phyloP scores from a whole-genome alignment of 164 flowering plant species.

The Magnolia kwangsiensis region DNA sequence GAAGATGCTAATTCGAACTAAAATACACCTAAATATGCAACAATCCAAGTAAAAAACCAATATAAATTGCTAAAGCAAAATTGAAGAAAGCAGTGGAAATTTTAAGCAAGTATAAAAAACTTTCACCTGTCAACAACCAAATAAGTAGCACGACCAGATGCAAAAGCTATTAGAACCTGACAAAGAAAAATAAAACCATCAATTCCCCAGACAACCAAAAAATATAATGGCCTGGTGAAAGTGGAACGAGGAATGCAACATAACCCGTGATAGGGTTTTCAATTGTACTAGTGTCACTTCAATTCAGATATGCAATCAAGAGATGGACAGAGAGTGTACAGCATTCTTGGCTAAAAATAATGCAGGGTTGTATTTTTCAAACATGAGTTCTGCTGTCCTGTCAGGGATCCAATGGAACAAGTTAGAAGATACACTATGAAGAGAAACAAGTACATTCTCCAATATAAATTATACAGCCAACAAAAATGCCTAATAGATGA shows the following conservation, averaged over 20 bases:
- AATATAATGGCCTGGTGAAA: not conserved
- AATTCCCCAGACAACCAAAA: not conserved
- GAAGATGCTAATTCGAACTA: not conserved
- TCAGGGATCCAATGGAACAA: not conserved
- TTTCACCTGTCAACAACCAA: conserved; percentile 89
- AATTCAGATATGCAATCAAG: conserved; percentile 6
- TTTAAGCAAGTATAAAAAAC: conserved; percentile 5
- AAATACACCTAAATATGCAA: not conserved
- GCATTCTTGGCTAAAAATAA: conserved; percentile 97
- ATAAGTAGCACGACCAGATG: conserved; percentile 96
- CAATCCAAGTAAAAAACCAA: not conserved
- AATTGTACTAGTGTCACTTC: not conserved
- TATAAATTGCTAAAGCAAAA: not conserved
- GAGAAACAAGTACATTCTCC: not conserved
- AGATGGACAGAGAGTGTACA: conserved; percentile 41
- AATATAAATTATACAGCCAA: not conserved
- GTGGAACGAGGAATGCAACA: not conserved
- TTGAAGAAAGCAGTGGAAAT: not conserved
- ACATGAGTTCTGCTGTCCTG: conserved; percentile 98
- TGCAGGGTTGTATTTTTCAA: conserved; percentile 95
- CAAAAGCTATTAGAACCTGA: conserved; percentile 96
- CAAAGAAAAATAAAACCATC: not conserved
- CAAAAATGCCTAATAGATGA: not conserved
- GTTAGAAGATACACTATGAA: not conserved
- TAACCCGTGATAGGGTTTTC: too few species aligned